Evolutionary conservation across 352 stramenopile species (phyloP).

Genomic region (Pythium pyrilobum): DNA sequence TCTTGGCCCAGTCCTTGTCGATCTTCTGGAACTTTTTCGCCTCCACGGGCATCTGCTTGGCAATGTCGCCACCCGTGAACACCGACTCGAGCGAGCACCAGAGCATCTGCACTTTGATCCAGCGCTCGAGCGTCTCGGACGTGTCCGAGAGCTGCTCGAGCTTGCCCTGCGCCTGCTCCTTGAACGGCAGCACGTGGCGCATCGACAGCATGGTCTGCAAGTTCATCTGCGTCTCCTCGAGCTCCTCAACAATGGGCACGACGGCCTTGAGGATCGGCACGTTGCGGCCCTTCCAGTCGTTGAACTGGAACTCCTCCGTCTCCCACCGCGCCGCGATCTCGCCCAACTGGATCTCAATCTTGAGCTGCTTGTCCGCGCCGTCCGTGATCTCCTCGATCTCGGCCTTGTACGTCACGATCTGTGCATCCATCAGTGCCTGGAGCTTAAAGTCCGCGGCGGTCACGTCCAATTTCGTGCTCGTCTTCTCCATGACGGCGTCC

Average conservation of each 20-base stretch:
- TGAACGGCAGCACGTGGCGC: slow-evolving; percentile 95
- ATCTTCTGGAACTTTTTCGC: slow-evolving; percentile 98
- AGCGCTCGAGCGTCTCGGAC: slow-evolving; percentile 96
- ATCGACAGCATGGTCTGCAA: slow-evolving; percentile 98
- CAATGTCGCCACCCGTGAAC: slow-evolving; percentile 98
- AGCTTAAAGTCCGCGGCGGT: slow-evolving; percentile 94
- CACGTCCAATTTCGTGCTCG: slow-evolving; percentile 91
- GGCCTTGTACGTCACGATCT: slow-evolving; percentile 88
- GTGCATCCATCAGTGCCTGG: slow-evolving; percentile 91
- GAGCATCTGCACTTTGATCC: slow-evolving; percentile 98
- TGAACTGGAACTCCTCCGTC: slow-evolving; percentile 94
- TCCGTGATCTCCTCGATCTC: slow-evolving; percentile 98
- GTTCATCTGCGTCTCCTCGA: slow-evolving; percentile 98
- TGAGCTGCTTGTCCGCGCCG: slow-evolving; percentile 96
- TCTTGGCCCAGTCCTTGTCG: slow-evolving; percentile 98
- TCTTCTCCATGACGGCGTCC: slow-evolving; percentile 96
- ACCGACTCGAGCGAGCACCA: slow-evolving; percentile 98
- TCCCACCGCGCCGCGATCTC: slow-evolving; percentile 95
- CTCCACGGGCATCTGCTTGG: slow-evolving; percentile 98
- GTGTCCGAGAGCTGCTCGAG: slow-evolving; percentile 94
- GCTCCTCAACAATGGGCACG: slow-evolving; percentile 94
- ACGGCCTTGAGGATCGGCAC: slow-evolving; percentile 96
- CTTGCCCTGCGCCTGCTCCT: slow-evolving; percentile 93
- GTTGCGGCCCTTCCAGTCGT: slow-evolving; percentile 91
- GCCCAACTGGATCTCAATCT: slow-evolving; percentile 93